Base-by-base conservation (phyloP, 148 eudicot species). In the Persicaria tinctoria region DNA sequence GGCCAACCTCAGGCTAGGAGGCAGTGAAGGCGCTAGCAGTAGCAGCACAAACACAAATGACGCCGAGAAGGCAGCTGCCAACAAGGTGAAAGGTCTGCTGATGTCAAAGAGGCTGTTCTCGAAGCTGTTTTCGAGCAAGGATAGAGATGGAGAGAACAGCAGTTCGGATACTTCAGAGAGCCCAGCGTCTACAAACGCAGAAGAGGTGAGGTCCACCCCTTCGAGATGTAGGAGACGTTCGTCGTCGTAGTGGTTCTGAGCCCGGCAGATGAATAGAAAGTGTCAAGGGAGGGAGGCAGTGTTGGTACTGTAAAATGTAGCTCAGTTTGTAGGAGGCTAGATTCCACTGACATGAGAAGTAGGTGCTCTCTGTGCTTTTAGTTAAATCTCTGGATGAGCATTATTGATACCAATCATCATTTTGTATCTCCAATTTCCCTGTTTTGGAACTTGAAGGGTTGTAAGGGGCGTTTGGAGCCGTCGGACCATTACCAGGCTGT, bases 161-260 rank as follows among this genome's bases (percentile, higher is more conserved):
- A 91, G 98, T 79, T 89, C 97, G 0, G 98, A 93, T 74, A 91
- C 98, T 13, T 91, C 97, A 1, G 98, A 87, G 32, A 89, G 97
- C 63, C 90, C 88, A 6, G 87, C 83, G 68, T 89, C 98, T 12
- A 85, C 96, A 16, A 85, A 72, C 18, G 57, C 38, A 10, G 74
- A 48, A 14, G 74, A 72, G 16, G 16, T 27, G 6, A 72, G 56
- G 16, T 72, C 32, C 4, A 72, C 74, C 45, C 74, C 74, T 48
- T 72, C 74, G 8, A 72, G 74, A 27, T 49, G 74, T 50, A 72
- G 74, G 74, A 72, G 74, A 51, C 56, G 23, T 17, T 48, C 74
- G 5, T 17, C 41, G 44, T 49, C 74, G 3, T 72, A 72, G 74
- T 48, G 13, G 70, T 18, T 5, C 18, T 23, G 57, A 16, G 11